phyloP scores from a whole-genome alignment of 2,329 filamentous ascomycete species.

The Tolypocladium capitatum region DNA sequence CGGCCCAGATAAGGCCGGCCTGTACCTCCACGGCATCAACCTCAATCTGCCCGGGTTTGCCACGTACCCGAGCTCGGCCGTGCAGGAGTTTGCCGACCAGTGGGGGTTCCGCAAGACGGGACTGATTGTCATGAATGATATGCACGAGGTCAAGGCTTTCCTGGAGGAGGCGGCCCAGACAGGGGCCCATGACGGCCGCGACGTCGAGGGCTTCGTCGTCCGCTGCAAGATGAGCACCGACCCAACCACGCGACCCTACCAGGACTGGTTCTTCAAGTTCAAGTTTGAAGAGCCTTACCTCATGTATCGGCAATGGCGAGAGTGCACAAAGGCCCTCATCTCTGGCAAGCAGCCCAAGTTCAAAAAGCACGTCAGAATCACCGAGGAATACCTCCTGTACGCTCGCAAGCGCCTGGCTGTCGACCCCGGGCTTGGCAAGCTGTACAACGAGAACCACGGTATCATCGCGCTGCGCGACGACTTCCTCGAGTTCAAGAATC shows the following conservation, averaged over 20 bases:
- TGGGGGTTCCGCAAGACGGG: conserved; percentile 93
- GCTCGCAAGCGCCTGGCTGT: conserved; percentile 59
- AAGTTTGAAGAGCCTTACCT: conserved; percentile 98
- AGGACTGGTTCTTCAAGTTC: conserved; percentile 99
- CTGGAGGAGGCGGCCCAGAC: conserved; percentile 77
- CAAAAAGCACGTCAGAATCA: conserved; percentile 82
- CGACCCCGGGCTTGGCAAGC: conserved; percentile 52
- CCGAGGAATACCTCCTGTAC: conserved; percentile 78
- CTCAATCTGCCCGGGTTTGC: conserved; percentile 85
- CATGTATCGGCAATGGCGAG: conserved; percentile 97
- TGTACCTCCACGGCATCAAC: conserved; percentile 94
- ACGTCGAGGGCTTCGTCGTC: conserved; percentile 94
- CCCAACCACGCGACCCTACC: conserved; percentile 39
- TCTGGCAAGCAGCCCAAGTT: conserved; percentile 57
- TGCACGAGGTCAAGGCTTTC: conserved; percentile 63
- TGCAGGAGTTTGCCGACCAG: conserved; percentile 76
- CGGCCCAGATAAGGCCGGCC: conserved; percentile 64
- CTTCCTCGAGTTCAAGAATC: conserved; percentile 69
- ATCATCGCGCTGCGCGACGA: conserved; percentile 86
- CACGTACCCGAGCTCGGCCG: conserved; percentile 70
- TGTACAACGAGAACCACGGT: conserved; percentile 79
- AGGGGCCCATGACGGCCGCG: conserved; percentile 77
- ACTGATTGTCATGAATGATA: conserved; percentile 62
- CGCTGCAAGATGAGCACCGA: conserved; percentile 61
- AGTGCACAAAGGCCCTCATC: conserved; percentile 88